Evolutionary conservation across 2,329 filamentous ascomycete species (phyloP).

Genomic region (Claviceps sorghi): DNA sequence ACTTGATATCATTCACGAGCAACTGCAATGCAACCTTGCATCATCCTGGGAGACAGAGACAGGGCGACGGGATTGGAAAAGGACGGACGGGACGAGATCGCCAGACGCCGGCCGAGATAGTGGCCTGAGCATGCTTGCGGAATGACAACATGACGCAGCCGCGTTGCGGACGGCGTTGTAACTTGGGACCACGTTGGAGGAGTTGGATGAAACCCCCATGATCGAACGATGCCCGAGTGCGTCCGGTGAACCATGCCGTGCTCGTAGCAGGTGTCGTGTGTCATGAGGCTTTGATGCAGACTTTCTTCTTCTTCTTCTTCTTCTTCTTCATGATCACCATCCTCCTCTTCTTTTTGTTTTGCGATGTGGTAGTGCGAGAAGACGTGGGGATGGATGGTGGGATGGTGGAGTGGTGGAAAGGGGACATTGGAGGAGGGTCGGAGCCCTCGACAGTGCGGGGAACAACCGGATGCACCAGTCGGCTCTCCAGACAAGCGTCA

Average conservation of each 20-base stretch:
- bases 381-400: not conserved
- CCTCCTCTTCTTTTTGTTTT: not conserved
- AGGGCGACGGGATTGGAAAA: not conserved
- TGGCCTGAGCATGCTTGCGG: not conserved
- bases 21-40: not conserved
- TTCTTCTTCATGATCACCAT: too few relatives aligned
- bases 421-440: not conserved
- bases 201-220: not conserved
- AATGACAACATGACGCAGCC: not conserved
- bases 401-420: not conserved
- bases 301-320: not conserved
- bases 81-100: not conserved
- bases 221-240: not conserved
- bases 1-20: not conserved
- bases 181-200: not conserved
- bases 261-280: not conserved
- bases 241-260: slow-evolving; percentile 1
- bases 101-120: not conserved
- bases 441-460: not conserved
- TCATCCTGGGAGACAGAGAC: not conserved
- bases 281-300: not conserved
- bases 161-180: not conserved
- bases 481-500: too few relatives aligned
- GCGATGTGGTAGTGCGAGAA: not conserved
- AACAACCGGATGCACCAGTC: not conserved